Evolutionary conservation across 129 eudicot species (phyloP), one percentile per base, ranked within the genome.

Genomic region (Logfia minima): DNA sequence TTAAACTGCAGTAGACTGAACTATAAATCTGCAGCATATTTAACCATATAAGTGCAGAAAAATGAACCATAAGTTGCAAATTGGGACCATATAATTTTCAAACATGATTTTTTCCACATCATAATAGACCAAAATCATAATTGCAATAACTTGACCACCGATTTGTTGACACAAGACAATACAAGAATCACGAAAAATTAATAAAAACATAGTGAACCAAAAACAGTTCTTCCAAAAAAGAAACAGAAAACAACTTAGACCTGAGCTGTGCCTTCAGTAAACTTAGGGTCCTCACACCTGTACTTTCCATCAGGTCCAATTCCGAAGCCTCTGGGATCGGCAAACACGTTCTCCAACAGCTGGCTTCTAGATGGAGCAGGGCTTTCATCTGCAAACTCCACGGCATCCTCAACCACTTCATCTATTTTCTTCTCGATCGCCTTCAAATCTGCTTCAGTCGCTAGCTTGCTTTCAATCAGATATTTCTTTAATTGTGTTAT

Each of bases 301-400:
- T 76, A 76, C 64, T 34, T 76, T 51, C 80, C 80, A 45, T 76
- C 80, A 34, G 80, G 80, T n/a, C 80, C 80, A 5, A 76, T 76
- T 66, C 80, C 80, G 5, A 76, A 76, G 24, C 80, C 80, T 52
- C 80, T 76, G 4, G 80, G 80, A 31, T 76, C 80, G 52, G 80
- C 80, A 76, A 76, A 76, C 73, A 76, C 80, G 23, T 76, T 76
- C 53, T 76, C 80, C 55, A 76, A 34, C 73, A 76, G 37, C 34
- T 76, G 80, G 80, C 80, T 76, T 76, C 80, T 76, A 29, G 80
- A 76, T 31, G 80, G 80, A 5, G 80, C 80, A 5, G 72, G 73
- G 73, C 80, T 76, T 34, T 31, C 80, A 16, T 76, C 73, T 21
- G 80, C 80, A 66, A 76, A 76, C 56, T 76, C 80, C 21, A 76